Evolutionary conservation across 129 eudicot species (phyloP).

Genomic region (Ambrosia artemisiifolia): DNA sequence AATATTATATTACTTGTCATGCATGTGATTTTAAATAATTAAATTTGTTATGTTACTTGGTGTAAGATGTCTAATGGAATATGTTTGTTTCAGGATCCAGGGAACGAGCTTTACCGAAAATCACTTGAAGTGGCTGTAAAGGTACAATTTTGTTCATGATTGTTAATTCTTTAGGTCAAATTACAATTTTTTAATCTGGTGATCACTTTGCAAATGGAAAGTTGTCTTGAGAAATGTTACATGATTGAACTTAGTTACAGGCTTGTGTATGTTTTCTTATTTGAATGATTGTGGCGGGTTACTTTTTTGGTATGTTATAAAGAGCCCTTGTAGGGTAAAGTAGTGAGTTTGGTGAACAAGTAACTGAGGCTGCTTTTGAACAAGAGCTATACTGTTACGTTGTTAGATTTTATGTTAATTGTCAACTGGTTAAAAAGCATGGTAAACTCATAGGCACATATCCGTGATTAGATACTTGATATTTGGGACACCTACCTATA

Average conservation of each 20-base stretch:
- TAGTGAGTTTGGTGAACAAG: background rate
- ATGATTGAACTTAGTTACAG: background rate
- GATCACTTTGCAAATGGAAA: background rate
- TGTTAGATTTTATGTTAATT: background rate
- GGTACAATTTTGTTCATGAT: constrained; percentile 38
- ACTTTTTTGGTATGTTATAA: background rate
- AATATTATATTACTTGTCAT: background rate
- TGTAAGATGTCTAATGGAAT: background rate
- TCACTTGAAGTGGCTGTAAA: constrained; percentile 75
- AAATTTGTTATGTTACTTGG: background rate
- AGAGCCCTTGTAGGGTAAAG: background rate
- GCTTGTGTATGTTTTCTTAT: background rate
- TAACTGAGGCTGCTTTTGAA: background rate
- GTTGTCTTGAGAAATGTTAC: background rate
- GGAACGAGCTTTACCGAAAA: constrained; percentile 70
- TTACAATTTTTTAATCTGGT: background rate
- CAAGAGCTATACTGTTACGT: background rate
- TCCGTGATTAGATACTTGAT: background rate
- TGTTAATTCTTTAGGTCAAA: background rate
- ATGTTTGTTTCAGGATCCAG: constrained; percentile 60
- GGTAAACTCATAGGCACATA: background rate
- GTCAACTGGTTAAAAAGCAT: background rate
- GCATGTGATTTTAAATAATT: background rate
- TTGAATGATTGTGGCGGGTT: background rate
- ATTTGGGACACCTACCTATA: background rate